Evolutionary conservation across 345 rosid genomes (phyloP), one percentile per base, ranked within the genome.

Genomic region (Eucalyptus fibrosa): DNA sequence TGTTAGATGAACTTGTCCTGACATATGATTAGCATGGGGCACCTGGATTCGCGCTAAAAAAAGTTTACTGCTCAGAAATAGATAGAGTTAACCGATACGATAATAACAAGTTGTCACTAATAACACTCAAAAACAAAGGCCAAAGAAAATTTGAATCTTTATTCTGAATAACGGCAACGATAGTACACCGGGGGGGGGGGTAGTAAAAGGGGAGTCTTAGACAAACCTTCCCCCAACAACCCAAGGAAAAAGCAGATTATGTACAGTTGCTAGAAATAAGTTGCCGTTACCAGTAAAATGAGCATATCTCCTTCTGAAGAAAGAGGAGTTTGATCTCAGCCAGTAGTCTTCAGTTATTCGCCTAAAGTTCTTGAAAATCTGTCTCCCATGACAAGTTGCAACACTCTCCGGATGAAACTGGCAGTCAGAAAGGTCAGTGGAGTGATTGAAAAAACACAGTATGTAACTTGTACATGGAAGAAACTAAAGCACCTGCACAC

Each of bases 381-480:
- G 94, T 89, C 94, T 96, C 86, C 99, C 98, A 86, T 96, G 91
- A 87, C 91, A 90, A 80, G 99, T 97, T 47, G 99, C 99, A 92
- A 97, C 94, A 92, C 99, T 97, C 92, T 97, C 99, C 23, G 99
- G 99, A 92, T 97, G 99, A 96, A 97, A 97, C 99, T 97, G 94
- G 81, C 89, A 91, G 88, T 91, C 89, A 94, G 90, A 65, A 83
- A 89, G 87, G 89, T 40, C 50, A 65, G 56, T 88, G 26, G 60
- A 6, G 45, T 32, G 87, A 89, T 65, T 86, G 59, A 86, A 83
- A 88, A 87, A 23, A 26, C 45, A 13, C 59, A 30, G 34, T 53
- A 50, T 16, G 44, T 11, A 2, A 21, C 55, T 28, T 12, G 56
- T 17, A 88, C 59, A 81, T 77, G 77, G 19, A 45, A 50, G 87